A percentile compares a stretch with the other conserved stretches of the same genome.
Conservation (phyloP, 352 stramenopile genomes). For the Globisporangium cylindrosporum region DNA sequence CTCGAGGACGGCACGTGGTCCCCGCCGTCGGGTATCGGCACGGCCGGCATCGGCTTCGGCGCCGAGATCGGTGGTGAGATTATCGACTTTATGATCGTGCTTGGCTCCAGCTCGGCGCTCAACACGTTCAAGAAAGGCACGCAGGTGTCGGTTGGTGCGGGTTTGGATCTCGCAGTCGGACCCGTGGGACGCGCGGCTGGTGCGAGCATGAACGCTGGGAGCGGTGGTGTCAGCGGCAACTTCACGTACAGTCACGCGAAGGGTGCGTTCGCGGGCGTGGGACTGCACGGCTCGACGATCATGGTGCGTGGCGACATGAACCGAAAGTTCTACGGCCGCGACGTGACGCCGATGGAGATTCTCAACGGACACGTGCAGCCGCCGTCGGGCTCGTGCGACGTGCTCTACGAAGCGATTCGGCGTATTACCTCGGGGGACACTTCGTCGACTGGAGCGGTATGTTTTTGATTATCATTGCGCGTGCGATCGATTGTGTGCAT, state of each 20-base stretch:
- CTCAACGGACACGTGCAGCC: slow-evolving; percentile 70
- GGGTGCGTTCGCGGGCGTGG: slow-evolving; percentile 73
- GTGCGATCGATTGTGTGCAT: background rate
- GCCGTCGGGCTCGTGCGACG: slow-evolving; percentile 56
- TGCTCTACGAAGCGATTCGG: slow-evolving; percentile 67
- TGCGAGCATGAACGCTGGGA: slow-evolving; percentile 74
- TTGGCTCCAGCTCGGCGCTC: slow-evolving; percentile 67
- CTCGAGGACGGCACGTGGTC: slow-evolving; percentile 86
- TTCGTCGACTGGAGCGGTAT: slow-evolving; percentile 8
- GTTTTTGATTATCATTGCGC: slow-evolving; percentile 1
- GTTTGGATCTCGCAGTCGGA: slow-evolving; percentile 71
- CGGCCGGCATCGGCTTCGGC: slow-evolving; percentile 76
- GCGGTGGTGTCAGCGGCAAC: slow-evolving; percentile 74
- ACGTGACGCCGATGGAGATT: slow-evolving; percentile 81
- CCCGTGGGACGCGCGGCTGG: slow-evolving; percentile 66
- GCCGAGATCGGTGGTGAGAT: slow-evolving; percentile 84
- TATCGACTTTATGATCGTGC: slow-evolving; percentile 88
- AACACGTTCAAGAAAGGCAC: slow-evolving; percentile 84
- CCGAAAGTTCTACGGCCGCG: slow-evolving; percentile 76
- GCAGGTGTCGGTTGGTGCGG: slow-evolving; percentile 76
- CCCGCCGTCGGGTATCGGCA: slow-evolving; percentile 78
- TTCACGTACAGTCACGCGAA: slow-evolving; percentile 88
- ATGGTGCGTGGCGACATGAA: slow-evolving; percentile 85
- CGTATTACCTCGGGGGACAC: slow-evolving; percentile 30
- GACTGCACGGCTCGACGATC: slow-evolving; percentile 81